A percentile compares a stretch with the other conserved stretches of the same genome.
Conservation (phyloP, 805 yeast species). For the Pichia paraexigua region DNA sequence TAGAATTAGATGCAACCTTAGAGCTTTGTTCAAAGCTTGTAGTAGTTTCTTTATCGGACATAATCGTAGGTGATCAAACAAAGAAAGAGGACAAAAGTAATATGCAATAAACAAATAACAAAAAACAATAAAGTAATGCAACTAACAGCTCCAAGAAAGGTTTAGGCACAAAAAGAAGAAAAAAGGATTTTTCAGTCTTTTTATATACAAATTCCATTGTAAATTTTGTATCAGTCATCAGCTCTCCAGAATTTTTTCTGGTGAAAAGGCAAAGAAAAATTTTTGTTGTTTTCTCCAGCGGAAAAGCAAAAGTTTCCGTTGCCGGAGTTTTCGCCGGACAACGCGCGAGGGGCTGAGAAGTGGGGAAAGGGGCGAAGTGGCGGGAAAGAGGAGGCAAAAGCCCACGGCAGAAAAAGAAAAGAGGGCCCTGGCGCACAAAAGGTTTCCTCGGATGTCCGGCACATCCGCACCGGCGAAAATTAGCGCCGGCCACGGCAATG, state of each 20-base stretch:
- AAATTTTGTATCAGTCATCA: not conserved
- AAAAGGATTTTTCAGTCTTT: not conserved
- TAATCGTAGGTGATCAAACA: not conserved
- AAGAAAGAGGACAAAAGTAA: no score
- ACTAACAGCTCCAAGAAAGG: no score
- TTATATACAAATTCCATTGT: not conserved
- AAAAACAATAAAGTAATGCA: no score
- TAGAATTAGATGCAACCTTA: not conserved
- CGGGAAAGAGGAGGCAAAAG: no score
- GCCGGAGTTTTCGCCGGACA: not conserved
- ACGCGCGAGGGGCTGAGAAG: no score
- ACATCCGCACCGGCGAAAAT: not conserved
- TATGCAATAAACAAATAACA: not conserved
- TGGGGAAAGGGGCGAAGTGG: no score
- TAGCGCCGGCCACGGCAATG: not conserved
- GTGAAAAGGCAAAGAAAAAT: not conserved
- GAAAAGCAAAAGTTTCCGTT: not conserved
- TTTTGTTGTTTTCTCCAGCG: not conserved
- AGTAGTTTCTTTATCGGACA: constrained; percentile 4
- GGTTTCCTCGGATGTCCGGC: not conserved
- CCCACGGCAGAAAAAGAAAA: not conserved
- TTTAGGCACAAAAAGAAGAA: no score
- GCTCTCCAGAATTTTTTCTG: not conserved
- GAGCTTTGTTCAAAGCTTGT: not conserved
- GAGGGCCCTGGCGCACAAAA: not conserved